Conservation (phyloP, 495 filamentous ascomycete species). For the Xylaria grammica region DNA sequence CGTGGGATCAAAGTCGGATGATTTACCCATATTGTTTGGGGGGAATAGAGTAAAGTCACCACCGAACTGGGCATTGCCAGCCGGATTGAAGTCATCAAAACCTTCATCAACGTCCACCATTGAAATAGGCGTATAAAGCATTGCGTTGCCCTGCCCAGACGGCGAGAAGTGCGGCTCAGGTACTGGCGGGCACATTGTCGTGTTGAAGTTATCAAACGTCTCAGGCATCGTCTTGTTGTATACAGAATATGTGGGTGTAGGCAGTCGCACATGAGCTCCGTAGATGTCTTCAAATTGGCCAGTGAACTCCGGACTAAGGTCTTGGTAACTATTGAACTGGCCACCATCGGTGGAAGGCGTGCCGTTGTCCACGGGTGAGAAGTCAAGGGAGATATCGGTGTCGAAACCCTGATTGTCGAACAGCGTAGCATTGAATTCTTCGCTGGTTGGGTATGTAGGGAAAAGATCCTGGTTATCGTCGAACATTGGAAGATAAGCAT, state of each 20-base stretch:
- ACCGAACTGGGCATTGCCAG: conserved; percentile 37
- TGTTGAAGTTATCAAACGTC: conserved; percentile 38
- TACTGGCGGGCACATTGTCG: conserved; percentile 42
- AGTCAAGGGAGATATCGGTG: conserved; percentile 53
- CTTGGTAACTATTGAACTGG: conserved; percentile 50
- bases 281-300: conserved; percentile 63
- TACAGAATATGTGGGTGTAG: conserved; percentile 42
- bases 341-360: conserved; percentile 55
- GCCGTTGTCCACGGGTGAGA: conserved; percentile 53
- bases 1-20: conserved; percentile 28
- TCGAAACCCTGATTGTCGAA: conserved; percentile 39
- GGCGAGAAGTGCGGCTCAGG: conserved; percentile 62
- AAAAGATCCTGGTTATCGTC: conserved; percentile 43
- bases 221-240: conserved; percentile 47
- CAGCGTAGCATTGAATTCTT: conserved; percentile 40
- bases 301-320: conserved; percentile 48
- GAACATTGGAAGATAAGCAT: conserved; percentile 38
- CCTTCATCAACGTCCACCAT: conserved; percentile 52
- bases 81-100: conserved; percentile 52
- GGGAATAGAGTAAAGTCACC: conserved; percentile 58
- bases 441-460: conserved; percentile 45
- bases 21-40: conserved; percentile 31
- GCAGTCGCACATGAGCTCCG: conserved; percentile 51
- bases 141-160: conserved; percentile 64
- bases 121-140: conserved; percentile 67